A percentile compares a stretch with the other conserved stretches of the same genome.
Evolutionary conservation across 2,329 filamentous ascomycete genomes (phyloP).

Genomic region (Talaromyces rugulosus): DNA sequence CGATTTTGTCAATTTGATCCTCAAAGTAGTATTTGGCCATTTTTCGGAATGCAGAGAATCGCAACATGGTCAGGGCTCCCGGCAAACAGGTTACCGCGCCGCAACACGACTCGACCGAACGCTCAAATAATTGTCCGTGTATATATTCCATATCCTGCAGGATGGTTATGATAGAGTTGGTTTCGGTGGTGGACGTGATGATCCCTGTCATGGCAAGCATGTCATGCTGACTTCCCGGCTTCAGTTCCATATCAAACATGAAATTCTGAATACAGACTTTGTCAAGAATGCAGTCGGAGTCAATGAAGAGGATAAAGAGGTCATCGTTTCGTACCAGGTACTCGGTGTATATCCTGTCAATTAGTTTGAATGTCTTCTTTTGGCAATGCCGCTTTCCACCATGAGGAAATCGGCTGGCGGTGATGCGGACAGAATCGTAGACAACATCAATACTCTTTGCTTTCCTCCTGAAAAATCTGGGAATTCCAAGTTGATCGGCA

Average conservation of each 20-base stretch:
- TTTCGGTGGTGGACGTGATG: slow-evolving; percentile 89
- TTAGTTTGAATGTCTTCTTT: slow-evolving; percentile 86
- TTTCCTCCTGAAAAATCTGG: slow-evolving; percentile 58
- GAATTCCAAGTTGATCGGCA: slow-evolving; percentile 77
- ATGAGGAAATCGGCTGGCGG: slow-evolving; percentile 86
- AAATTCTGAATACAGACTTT: slow-evolving; percentile 92
- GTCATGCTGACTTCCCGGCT: slow-evolving; percentile 82
- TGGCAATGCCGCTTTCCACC: slow-evolving; percentile 93
- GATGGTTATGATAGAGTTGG: slow-evolving; percentile 82
- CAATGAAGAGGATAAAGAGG: slow-evolving; percentile 92
- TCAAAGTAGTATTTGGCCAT: slow-evolving; percentile 99
- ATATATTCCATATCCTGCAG: slow-evolving; percentile 98
- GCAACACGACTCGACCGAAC: slow-evolving; percentile 90
- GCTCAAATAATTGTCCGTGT: slow-evolving; percentile 92
- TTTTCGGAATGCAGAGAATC: slow-evolving; percentile 90
- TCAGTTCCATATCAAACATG: slow-evolving; percentile 97
- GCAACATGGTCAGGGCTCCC: slow-evolving; percentile 89
- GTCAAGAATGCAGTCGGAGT: slow-evolving; percentile 94
- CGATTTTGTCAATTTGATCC: slow-evolving; percentile 91
- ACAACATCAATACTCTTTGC: slow-evolving; percentile 78
- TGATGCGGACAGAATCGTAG: slow-evolving; percentile 78
- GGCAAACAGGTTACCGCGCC: slow-evolving; percentile 92
- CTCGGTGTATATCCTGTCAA: slow-evolving; percentile 84
- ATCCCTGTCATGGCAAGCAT: slow-evolving; percentile 98
- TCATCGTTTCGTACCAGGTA: slow-evolving; percentile 87